Conservation (phyloP, 2,329 filamentous ascomycete genomes). For the Fusarium kyushuense region DNA sequence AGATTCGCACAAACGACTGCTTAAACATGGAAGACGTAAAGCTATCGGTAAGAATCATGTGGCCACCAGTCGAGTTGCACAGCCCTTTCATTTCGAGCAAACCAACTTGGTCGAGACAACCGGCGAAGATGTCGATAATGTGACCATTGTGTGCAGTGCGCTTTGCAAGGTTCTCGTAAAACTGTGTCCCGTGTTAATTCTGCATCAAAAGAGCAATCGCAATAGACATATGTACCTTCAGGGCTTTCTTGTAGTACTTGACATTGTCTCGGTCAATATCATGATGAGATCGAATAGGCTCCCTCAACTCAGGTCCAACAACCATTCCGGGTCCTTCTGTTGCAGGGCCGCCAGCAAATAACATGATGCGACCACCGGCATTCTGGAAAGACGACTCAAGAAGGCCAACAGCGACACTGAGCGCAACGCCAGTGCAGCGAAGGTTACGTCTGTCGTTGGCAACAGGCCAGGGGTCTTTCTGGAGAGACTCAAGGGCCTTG, state of each 20-base stretch:
- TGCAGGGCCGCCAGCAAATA: slow-evolving; percentile 93
- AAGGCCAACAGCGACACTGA: slow-evolving; percentile 92
- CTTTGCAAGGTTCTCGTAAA: slow-evolving; percentile 95
- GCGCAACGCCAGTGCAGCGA: slow-evolving; percentile 94
- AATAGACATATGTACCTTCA: slow-evolving; percentile 73
- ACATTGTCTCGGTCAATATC: slow-evolving; percentile 99
- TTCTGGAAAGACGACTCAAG: slow-evolving; percentile 97
- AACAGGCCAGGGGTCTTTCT: slow-evolving; percentile 98
- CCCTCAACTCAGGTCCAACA: slow-evolving; percentile 92
- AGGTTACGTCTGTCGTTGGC: slow-evolving; percentile 91
- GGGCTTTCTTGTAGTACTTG: slow-evolving; percentile 99
- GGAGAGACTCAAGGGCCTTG: slow-evolving; percentile 92
- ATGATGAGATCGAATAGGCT: slow-evolving; percentile 97
- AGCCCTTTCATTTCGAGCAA: slow-evolving; percentile 98
- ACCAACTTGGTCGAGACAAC: slow-evolving; percentile 96
- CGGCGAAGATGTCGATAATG: slow-evolving; percentile 97
- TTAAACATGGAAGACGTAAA: slow-evolving; percentile 99
- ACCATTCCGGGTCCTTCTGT: slow-evolving; percentile 98
- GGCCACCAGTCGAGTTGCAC: slow-evolving; percentile 93
- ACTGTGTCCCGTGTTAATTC: slow-evolving; percentile 64
- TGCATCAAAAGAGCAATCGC: background rate
- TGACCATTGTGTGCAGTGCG: slow-evolving; percentile 96
- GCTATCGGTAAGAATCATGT: slow-evolving; percentile 98
- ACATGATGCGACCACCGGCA: slow-evolving; percentile 93
- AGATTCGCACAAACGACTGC: slow-evolving; percentile 96